A percentile compares a stretch with the other conserved stretches of the same genome.
phyloP scores from a whole-genome alignment of 495 filamentous ascomycete genomes.

The Aspergillus haitiensis region DNA sequence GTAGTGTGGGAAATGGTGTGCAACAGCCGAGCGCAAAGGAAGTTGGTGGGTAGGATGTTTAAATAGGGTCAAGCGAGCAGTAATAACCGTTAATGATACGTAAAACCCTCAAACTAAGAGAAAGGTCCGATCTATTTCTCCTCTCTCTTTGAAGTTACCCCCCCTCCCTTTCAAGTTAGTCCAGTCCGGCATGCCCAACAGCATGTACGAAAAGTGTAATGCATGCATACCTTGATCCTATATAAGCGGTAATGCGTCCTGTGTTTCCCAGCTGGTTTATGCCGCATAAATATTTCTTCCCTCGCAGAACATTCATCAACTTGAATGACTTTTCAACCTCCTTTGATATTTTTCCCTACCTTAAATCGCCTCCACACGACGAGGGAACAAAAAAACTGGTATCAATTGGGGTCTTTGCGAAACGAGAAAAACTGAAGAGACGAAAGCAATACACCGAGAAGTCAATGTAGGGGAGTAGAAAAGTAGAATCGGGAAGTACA shows the following conservation, averaged over 20 bases:
- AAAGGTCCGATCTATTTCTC: too few species aligned
- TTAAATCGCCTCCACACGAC: too few species aligned
- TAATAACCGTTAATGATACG: too few species aligned
- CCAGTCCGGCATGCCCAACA: background rate
- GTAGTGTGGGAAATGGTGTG: background rate
- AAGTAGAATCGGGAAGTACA: conserved; percentile 2
- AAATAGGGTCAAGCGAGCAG: background rate
- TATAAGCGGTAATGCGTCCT: background rate
- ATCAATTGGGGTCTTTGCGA: background rate
- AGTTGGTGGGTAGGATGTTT: background rate
- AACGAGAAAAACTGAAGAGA: background rate
- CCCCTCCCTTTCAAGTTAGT: background rate
- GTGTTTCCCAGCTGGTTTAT: background rate
- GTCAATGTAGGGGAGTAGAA: conserved; percentile 5
- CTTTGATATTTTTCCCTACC: background rate
- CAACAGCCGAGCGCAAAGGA: background rate
- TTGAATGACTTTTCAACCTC: background rate
- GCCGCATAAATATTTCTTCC: background rate
- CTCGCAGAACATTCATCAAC: background rate
- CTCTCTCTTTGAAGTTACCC: too few species aligned
- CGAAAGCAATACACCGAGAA: background rate
- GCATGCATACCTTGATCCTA: background rate
- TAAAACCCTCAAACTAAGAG: too few species aligned
- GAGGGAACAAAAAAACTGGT: too few species aligned
- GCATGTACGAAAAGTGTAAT: too few species aligned